Percentiles rank a stretch among this genome's conserved stretches.
phyloP scores from a whole-genome alignment of 345 rosid genomes.

The Clausena lansium region DNA sequence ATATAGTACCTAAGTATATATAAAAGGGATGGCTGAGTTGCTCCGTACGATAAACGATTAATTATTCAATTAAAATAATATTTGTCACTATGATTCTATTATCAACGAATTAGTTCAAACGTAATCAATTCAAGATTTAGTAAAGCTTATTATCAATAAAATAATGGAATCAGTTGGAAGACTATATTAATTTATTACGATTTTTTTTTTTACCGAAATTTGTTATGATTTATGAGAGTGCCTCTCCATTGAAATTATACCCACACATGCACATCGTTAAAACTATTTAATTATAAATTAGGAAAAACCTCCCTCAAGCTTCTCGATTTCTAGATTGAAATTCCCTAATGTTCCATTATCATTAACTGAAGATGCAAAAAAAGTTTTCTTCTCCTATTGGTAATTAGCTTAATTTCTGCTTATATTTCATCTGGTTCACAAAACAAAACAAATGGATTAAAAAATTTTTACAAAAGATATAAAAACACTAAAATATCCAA shows the following conservation, averaged over 20 bases:
- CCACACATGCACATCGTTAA: not conserved
- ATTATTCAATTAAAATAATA: not conserved
- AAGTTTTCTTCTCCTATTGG: too few species aligned
- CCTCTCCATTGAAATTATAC: not conserved
- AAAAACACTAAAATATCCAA: too few species aligned
- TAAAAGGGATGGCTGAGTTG: not conserved
- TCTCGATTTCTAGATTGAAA: not conserved
- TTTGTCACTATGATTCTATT: not conserved
- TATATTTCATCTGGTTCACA: too few species aligned
- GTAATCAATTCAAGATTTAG: constrained; percentile 1
- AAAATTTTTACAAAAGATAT: too few species aligned
- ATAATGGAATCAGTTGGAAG: not conserved
- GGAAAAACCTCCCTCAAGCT: not conserved
- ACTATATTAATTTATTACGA: not conserved
- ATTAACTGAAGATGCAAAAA: too few species aligned
- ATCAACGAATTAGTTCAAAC: not conserved
- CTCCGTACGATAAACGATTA: not conserved
- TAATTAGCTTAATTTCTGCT: too few species aligned
- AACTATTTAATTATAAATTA: not conserved
- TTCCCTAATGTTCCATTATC: too few species aligned
- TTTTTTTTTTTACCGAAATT: not conserved
- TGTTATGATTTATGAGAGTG: not conserved
- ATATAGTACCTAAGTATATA: too few species aligned
- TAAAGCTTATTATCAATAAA: not conserved
- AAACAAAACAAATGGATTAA: too few species aligned